Percentiles rank a stretch among this genome's conserved stretches.
Conservation (phyloP, 345 rosid genomes). For the Corymbia maculata region DNA sequence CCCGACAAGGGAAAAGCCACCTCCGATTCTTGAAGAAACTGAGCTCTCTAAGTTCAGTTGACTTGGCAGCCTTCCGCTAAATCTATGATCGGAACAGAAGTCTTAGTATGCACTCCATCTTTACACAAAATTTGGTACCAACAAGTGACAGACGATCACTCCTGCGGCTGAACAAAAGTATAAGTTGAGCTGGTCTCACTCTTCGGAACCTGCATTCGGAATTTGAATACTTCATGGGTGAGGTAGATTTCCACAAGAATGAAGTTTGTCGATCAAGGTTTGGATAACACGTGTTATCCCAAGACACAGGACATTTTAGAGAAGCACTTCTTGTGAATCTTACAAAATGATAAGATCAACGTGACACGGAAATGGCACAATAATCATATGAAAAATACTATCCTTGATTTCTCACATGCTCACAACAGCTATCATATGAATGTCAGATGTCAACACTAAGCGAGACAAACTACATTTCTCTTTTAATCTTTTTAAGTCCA, state of each 20-base stretch:
- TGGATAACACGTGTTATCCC: background rate
- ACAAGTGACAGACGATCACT: background rate
- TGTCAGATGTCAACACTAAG: background rate
- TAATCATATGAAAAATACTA: background rate
- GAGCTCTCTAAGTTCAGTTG: background rate
- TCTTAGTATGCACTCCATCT: background rate
- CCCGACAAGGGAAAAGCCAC: background rate
- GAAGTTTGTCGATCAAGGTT: background rate
- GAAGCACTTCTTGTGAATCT: background rate
- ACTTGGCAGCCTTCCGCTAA: background rate
- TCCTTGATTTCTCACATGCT: background rate
- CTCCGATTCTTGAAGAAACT: background rate
- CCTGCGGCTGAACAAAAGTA: conserved; percentile 43
- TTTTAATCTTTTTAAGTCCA: background rate
- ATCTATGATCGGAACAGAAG: background rate
- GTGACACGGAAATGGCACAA: background rate
- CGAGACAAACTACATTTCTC: background rate
- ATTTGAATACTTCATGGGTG: background rate
- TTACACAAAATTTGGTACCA: background rate
- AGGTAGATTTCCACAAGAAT: background rate
- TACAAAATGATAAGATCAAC: background rate
- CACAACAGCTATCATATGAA: background rate
- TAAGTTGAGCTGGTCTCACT: conserved; percentile 57
- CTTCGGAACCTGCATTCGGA: conserved; percentile 44
- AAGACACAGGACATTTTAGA: background rate